A percentile compares a stretch with the other conserved stretches of the same genome.
These are phyloP conservation scores for Amanita polypyramis DNA, from an alignment of 768 basidiomycete genomes.

Conservation along the genomic window DNA sequence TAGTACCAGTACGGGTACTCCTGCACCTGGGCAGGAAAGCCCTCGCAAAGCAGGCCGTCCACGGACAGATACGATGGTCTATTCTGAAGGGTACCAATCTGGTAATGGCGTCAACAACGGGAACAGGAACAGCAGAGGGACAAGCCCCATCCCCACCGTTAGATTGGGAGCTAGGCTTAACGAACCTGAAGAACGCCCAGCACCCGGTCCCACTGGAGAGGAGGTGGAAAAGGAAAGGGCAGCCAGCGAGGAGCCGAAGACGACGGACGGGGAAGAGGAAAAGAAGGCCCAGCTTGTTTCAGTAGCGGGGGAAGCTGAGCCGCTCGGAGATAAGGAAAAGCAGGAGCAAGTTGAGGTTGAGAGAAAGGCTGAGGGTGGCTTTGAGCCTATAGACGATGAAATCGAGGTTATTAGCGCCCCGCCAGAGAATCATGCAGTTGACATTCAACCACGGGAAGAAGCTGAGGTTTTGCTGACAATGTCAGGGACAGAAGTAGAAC, in stretches of 20 bases:
- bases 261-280: not conserved
- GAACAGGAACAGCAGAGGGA: not conserved
- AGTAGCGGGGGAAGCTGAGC: not conserved
- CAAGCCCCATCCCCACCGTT: constrained; percentile 4
- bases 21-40: constrained; percentile 21
- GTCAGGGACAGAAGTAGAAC: not conserved
- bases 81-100: not conserved
- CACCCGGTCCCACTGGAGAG: not conserved
- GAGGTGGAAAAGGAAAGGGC: not conserved
- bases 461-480: not conserved
- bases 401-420: not conserved
- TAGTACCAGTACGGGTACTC: constrained; percentile 14
- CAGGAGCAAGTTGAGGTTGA: constrained; percentile 12
- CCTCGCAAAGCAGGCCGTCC: constrained; percentile 39
- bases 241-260: not conserved
- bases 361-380: constrained; percentile 17
- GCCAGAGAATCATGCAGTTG: not conserved
- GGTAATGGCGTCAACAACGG: not conserved
- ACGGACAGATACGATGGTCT: constrained; percentile 68
- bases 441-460: not conserved
- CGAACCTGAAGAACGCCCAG: constrained; percentile 16
- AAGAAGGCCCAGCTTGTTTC: no score
- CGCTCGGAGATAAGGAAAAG: not conserved
- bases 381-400: constrained; percentile 6
- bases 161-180: constrained; percentile 23